Conservation (phyloP, 1,284 basidiomycete genomes). For the Thecaphora frezii region DNA sequence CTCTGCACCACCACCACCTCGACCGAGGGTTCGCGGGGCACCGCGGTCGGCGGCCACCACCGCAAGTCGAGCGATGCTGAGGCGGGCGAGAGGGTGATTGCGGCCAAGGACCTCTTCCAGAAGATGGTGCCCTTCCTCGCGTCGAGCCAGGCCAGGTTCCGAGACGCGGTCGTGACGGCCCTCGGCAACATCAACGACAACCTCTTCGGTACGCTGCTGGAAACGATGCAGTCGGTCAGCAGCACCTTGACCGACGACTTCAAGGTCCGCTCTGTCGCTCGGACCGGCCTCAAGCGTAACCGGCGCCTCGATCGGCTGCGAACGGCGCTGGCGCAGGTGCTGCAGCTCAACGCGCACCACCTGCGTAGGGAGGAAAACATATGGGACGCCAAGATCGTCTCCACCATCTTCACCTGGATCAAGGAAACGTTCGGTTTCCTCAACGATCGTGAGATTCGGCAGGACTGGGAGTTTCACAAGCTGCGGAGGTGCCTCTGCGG, state of each 20-base stretch:
- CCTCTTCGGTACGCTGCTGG: constrained; percentile 77
- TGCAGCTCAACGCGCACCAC: constrained; percentile 78
- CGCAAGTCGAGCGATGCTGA: constrained; percentile 70
- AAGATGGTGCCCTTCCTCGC: constrained; percentile 84
- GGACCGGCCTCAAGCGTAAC: constrained; percentile 61
- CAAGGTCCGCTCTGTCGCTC: constrained; percentile 58
- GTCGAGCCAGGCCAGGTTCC: constrained; percentile 78
- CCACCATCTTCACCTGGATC: constrained; percentile 81
- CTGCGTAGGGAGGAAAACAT: constrained; percentile 73
- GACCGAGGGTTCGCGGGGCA: constrained; percentile 61
- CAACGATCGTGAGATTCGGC: constrained; percentile 70
- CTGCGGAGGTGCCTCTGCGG: constrained; percentile 87
- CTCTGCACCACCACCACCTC: constrained; percentile 70
- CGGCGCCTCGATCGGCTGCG: constrained; percentile 79
- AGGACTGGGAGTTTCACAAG: constrained; percentile 77
- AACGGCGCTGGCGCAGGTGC: constrained; percentile 86
- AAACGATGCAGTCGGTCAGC: constrained; percentile 77
- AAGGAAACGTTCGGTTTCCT: constrained; percentile 79
- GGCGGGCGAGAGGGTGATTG: constrained; percentile 70
- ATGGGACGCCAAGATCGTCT: constrained; percentile 69
- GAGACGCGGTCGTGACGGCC: constrained; percentile 81
- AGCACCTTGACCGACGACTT: constrained; percentile 80
- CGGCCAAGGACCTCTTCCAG: constrained; percentile 75
- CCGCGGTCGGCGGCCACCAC: constrained; percentile 68
- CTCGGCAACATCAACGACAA: constrained; percentile 80